Evolutionary conservation across 2,329 filamentous ascomycete genomes (phyloP), one percentile per base, ranked within the genome.

Genomic region (Leptographium lundbergii): DNA sequence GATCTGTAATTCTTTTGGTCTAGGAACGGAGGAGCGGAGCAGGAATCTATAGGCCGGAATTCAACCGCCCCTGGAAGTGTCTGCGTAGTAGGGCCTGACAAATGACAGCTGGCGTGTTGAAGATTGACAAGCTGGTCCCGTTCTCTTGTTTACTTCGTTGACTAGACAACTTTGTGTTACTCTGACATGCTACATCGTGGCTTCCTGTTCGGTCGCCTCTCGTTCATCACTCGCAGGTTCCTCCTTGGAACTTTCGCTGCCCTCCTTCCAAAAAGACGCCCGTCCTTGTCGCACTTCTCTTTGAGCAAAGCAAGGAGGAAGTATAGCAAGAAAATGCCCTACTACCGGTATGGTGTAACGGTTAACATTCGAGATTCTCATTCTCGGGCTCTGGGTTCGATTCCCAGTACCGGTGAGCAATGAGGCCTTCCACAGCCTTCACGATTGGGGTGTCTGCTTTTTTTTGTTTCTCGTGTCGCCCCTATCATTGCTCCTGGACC

Each of bases 361-460:
- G 63, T 27, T 57, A 65, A 65, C 63, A 65, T 65, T 60, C 62
- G 61, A 63, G 63, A 65, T 63, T 65, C 63, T 65, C 63, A 64
- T 58, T 65, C 62, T 63, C 55, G 61, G 55, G 63, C 63, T 57
- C 63, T 62, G 63, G 63, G 63, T 65, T 65, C 63, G 63, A 65
- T 58, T 65, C 63, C 63, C 63, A 62, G 63, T 65, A 65, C 59
- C 62, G 63, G 63, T 64, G 63, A 14, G 13, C 52, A 39, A 39
- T 9, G 6, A 5, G 9, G n/a, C 22, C 25, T 24, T 11, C 27
- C 11, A 4, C 14, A 4, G 13, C 13, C 36, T 19, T 39, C 9
- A 14, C 36, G 36, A 9, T 5, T 13, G 14, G 9, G 14, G 29
- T 55, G 3, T 32, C n/a, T 27, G 22, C 25, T 19, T 42, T 56